Base-by-base conservation (phyloP, 257 asterid species). In the Nicotiana tomentosiformis region DNA sequence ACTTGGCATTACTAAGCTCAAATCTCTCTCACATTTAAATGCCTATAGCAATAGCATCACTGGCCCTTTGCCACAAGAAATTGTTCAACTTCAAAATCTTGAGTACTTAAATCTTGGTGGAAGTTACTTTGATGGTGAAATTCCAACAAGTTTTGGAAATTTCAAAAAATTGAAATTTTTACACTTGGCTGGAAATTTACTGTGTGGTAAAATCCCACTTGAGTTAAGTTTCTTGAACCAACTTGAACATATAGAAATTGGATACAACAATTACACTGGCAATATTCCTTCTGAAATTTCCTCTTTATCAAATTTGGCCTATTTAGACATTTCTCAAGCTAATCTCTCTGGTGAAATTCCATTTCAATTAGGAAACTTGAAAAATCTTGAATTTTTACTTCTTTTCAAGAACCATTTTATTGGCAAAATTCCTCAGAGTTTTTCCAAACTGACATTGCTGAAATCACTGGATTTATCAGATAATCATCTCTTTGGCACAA, bases 21-120 rank as follows among this genome's bases (percentile, higher is more conserved):
- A 87, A 70, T 90, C 90, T 0, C 91, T 96, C 61, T 39, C 74
- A 0, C 84, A 30, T 43, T 66, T 96, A 2, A 84, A 90, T 77
- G 98, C 94, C 49, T 96, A 82, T 85, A 94, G 98, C 90, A 96
- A 96, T 87, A 87, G 87, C 88, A 92, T 96, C 87, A 53, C 84
- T 8, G 97, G 99, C 39, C 84, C 91, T n/a, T 83, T 96, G 77
- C 97, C 98, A 8, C 90, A 83, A 32, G 98, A 93, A 32, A 66
- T 90, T 70, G 29, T 84, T 29, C 65, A 12, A 4, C 92, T 94
- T 2, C 53, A 57, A 30, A 84, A 87, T 82, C 97, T 96, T 30
- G 98, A 96, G 87, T 89, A 88, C 58, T 89, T 96, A 74, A 94
- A 96, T 86, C 93, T 96, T 70, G 98, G 98, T 1, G 99, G 99